Evolutionary conservation across 768 basidiomycete genomes (phyloP), one percentile per base, ranked within the genome.

Genomic region (Melanogaster broomeanus): DNA sequence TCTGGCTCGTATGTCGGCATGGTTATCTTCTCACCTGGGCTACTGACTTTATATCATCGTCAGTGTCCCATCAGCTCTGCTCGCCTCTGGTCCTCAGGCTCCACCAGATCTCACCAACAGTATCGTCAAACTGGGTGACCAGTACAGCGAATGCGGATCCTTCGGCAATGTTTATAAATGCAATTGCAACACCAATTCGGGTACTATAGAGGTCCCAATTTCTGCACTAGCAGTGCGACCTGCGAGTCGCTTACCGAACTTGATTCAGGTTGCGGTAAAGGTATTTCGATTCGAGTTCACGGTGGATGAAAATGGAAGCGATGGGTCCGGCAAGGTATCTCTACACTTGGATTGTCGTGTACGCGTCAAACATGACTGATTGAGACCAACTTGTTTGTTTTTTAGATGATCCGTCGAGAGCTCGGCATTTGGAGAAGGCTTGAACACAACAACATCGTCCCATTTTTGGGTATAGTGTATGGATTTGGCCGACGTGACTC

Each of bases 401-500:
- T 30, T 3, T 1, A 65, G 68, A 53, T 65, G 45, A 39, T 66
- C 33, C 59, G 51, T 49, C 57, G 65, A 38, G 68, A 70, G 30
- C 52, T 70, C 7, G 61, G 57, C 7, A 64, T 71, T 27, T n/a
- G n/a, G n/a, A n/a, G n/a, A n/a, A n/a, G n/a, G n/a, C n/a, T n/a
- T n/a, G n/a, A n/a, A n/a, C n/a, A 69, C 40, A 13, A 9, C 16
- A 62, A 68, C 33, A 33, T 71, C 2, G 52, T 71, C 13, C 70
- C 66, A 1, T 58, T 71, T 22, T 56, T 62, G 18, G 68, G 68
- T 7, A 50, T 61, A 12, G 56, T 57, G 6, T 46, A 52, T 3
- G 65, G 61, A 2, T 71, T 69, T 51, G 68, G 66, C 12, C 57
- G 59, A 40, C 40, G 15, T 2, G 59, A 24, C n/a, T n/a, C n/a